Base-by-base conservation (phyloP, 2,329 filamentous ascomycete genomes). In the Periconia digitata region DNA sequence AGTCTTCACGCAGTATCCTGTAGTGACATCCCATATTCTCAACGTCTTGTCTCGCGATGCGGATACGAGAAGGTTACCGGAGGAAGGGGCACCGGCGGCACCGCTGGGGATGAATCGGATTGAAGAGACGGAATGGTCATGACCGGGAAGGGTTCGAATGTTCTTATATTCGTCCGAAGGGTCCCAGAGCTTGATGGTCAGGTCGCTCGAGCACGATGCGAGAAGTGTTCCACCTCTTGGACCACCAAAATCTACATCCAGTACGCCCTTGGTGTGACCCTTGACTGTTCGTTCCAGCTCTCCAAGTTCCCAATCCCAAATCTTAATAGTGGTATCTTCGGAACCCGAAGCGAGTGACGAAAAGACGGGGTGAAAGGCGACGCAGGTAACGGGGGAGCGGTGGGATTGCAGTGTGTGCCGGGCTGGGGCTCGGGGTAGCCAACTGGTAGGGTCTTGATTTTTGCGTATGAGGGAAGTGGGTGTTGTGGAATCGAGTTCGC, bases 131-230 rank as follows among this genome's bases (percentile, higher is more conserved):
- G 87, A 94, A 70, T 96, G 92, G 61, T 96, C 92, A 72, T 96
- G 92, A 6, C 92, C 92, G 0, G 89, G 87, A 17, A 96, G 77
- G 1, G 92, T 96, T 43, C 91, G 83, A 47, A 96, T 95, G 66
- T 96, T 96, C 71, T 96, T 95, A 76, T 96, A 96, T 50, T 94
- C 89, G 67, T 95, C 88, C 37, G 85, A 82, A 1, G 92, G 92
- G 59, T 96, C 90, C 92, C 92, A 97, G 20, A 96, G 77, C 72
- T 96, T 96, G 73, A 96, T 96, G 2, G 90, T 95, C 38, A 96
- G 74, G 70, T 96, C 92, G 41, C 87, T 91, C 40, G 86, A 91
- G 76, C 90, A 95, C 7, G 87, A 92, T 32, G 86, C 90, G 55
- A 95, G 79, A 20, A 96, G 78, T 3, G 86, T 90, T 24, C 85